phyloP scores from a whole-genome alignment of 2,329 filamentous ascomycete genomes.

The Penicillium sumatraense region DNA sequence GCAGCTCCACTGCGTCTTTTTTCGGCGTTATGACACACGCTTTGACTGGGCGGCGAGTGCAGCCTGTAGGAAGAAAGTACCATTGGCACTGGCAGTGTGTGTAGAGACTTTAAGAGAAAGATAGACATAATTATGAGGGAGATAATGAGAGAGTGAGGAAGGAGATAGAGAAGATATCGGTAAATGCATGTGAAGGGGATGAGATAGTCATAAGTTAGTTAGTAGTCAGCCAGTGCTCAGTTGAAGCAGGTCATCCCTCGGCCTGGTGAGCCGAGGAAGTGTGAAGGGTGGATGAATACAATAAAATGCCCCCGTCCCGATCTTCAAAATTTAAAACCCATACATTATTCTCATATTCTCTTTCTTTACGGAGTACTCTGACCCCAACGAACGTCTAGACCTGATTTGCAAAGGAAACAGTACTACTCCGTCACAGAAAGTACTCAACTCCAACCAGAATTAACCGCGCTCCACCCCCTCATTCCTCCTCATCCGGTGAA shows the following conservation, averaged over 20 bases:
- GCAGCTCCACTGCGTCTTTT: conserved; percentile 32
- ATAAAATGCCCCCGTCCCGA: neutral
- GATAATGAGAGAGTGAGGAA: neutral
- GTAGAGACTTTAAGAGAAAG: too few relatives aligned
- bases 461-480: conserved; percentile 23
- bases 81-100: too few relatives aligned
- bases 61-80: conserved; percentile 23
- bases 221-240: conserved; percentile 4
- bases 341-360: neutral
- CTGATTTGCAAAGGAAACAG: too few relatives aligned
- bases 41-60: conserved; percentile 15
- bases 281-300: neutral
- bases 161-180: neutral
- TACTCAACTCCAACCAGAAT: conserved; percentile 13
- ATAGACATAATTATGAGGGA: neutral
- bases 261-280: neutral
- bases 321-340: neutral
- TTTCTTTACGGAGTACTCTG: too few relatives aligned
- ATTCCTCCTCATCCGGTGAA: conserved; percentile 38
- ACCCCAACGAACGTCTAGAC: too few relatives aligned
- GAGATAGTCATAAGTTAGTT: neutral
- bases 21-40: conserved; percentile 29
- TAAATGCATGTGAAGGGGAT: conserved; percentile 17
- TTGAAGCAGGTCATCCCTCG: neutral
- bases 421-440: neutral